These are phyloP conservation scores for Ilex aquifolium DNA, from an alignment of 257 asterid genomes.

Conservation along the genomic window DNA sequence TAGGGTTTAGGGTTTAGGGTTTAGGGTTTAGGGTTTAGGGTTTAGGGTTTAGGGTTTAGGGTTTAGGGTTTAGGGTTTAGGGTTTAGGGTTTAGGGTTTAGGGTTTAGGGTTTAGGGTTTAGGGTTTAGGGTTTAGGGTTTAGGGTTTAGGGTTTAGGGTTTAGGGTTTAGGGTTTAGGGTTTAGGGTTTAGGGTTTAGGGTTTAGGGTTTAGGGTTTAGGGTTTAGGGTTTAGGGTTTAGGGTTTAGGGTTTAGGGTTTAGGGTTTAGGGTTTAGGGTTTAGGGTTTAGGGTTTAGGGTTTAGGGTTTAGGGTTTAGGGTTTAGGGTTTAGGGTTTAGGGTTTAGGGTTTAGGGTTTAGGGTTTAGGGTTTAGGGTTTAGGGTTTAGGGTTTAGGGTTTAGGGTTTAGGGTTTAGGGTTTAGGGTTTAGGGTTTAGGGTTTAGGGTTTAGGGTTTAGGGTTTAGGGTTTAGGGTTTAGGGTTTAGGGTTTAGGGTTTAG, in stretches of 20 bases:
- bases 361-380: conserved; percentile 12
- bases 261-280: conserved; percentile 15
- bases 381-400: conserved; percentile 19
- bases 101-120: conserved; percentile 12
- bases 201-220: conserved; percentile 11
- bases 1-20: conserved; percentile 14
- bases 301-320: conserved; percentile 4
- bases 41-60: conserved; percentile 9
- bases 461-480: conserved; percentile 15
- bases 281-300: conserved; percentile 11
- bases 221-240: conserved; percentile 13
- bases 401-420: conserved; percentile 16
- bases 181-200: conserved; percentile 11
- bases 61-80: conserved; percentile 8
- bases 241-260: conserved; percentile 14
- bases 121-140: conserved; percentile 11
- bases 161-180: conserved; percentile 12
- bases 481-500: conserved; percentile 18
- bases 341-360: conserved; percentile 12
- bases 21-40: conserved; percentile 12
- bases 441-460: conserved; percentile 14
- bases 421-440: conserved; percentile 14
- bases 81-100: conserved; percentile 14
- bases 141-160: conserved; percentile 10
- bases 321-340: conserved; percentile 3